These are phyloP conservation scores for Globisporangium splendens DNA, from an alignment of 352 stramenopile species.

Conservation along the genomic window DNA sequence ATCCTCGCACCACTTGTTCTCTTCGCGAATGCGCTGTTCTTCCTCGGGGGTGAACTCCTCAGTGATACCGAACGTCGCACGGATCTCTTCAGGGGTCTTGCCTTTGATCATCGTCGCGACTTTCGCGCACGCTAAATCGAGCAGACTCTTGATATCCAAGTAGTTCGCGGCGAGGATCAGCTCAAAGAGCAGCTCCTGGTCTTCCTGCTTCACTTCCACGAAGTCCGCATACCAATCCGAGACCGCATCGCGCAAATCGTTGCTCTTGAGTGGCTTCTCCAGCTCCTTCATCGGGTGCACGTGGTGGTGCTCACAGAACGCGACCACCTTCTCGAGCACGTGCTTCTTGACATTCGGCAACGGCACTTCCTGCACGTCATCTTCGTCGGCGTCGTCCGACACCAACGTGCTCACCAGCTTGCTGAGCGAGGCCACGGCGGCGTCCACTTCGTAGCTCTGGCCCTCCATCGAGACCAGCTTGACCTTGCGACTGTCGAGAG, in stretches of 20 bases:
- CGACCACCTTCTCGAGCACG: conserved; percentile 20
- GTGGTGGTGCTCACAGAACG: conserved; percentile 23
- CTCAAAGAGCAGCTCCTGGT: conserved; percentile 62
- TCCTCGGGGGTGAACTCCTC: conserved; percentile 63
- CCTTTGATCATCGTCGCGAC: conserved; percentile 60
- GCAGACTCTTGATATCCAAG: conserved; percentile 66
- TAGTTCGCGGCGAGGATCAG: conserved; percentile 67
- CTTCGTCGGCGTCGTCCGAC: conserved; percentile 13
- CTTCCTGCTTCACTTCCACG: conserved; percentile 26
- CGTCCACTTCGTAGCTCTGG: conserved; percentile 13
- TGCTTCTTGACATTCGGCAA: conserved; percentile 24
- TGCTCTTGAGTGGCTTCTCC: conserved; percentile 55
- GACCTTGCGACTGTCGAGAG: conserved; percentile 10
- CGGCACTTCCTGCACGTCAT: conserved; percentile 18
- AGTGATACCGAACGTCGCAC: conserved; percentile 55
- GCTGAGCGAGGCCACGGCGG: conserved; percentile 17
- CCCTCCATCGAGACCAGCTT: conserved; percentile 19
- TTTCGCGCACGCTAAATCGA: conserved; percentile 57
- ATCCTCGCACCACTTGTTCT: conserved; percentile 74
- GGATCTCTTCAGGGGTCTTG: conserved; percentile 63
- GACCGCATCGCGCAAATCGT: conserved; percentile 41
- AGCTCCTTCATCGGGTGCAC: conserved; percentile 33
- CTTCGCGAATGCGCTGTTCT: conserved; percentile 54
- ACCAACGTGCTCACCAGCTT: conserved; percentile 18
- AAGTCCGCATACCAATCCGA: conserved; percentile 61